Base-by-base conservation (phyloP, 2,329 filamentous ascomycete genomes). In the Nothophaeocryptopus gaeumannii region DNA sequence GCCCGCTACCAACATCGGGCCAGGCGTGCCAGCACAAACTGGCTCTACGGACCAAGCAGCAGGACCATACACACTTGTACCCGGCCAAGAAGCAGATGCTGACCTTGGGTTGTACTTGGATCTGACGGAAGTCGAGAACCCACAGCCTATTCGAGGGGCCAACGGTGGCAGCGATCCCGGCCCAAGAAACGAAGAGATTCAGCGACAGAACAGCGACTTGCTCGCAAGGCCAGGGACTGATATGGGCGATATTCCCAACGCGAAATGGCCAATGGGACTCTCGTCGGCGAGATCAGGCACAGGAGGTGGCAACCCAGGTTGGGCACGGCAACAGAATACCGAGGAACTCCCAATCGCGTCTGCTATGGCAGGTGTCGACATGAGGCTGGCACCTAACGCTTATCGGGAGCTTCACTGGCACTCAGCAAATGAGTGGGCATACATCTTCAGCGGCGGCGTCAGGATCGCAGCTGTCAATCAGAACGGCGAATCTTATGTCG, bases 341-440 rank as follows among this genome's bases (percentile, higher is more conserved):
- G 56, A 68, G 10, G 55, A 70, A 11, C 54, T 73, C 3, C 70
- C 70, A 0, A 52, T 70, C 16, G 66, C 70, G 2, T 70, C 61
- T 10, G 63, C 63, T 8, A 72, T 73, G 69, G 70, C 71, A 7
- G 70, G 70, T 34, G 69, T 72, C 0, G 66, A 73, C 46, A 72
- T 73, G 70, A 60, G 55, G 15, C 49, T 60, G 2, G 55, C 38
- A n/a, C 58, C 59, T 2, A 58, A 62, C 39, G 62, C 63, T 3
- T 66, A 66, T 38, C 58, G 64, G n/a, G 65, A 67, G 45, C 44
- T 67, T 4, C 64, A 66, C 38, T 65, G 64, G 64, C 63, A 66
- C 45, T 51, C 56, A 36, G 62, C 61, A 5, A 63, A 63, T 32
- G 63, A 67, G 40, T 66, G 63, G 63, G 51, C 55, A 0, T 55